Conservation (phyloP, 164 flowering plant genomes). For the Hamamelis virginiana region DNA sequence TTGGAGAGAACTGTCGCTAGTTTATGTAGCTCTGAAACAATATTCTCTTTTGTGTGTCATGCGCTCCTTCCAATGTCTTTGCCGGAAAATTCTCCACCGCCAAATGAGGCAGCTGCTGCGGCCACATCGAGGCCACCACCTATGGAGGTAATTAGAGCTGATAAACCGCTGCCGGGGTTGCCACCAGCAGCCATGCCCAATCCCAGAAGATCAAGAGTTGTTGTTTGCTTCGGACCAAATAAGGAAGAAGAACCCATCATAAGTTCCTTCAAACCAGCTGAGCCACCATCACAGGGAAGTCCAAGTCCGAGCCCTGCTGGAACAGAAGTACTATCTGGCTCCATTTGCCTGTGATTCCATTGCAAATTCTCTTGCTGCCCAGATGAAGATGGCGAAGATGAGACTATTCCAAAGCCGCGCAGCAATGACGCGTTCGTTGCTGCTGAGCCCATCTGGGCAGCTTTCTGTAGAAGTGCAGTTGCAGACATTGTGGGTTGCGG, state of each 20-base stretch:
- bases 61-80: slow-evolving; percentile 39
- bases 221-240: slow-evolving; percentile 65
- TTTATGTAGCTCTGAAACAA: no score
- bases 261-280: slow-evolving; percentile 55
- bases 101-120: slow-evolving; percentile 42
- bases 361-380: slow-evolving; percentile 38
- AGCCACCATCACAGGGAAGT: slow-evolving; percentile 41
- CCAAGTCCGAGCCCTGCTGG: slow-evolving; percentile 57
- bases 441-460: slow-evolving; percentile 77
- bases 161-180: slow-evolving; percentile 43
- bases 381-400: slow-evolving; percentile 42
- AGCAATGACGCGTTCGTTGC: slow-evolving; percentile 55
- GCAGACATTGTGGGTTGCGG: slow-evolving; percentile 78
- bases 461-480: slow-evolving; percentile 82
- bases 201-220: slow-evolving; percentile 81
- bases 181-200: slow-evolving; percentile 69
- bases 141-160: slow-evolving; percentile 68
- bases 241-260: slow-evolving; percentile 62
- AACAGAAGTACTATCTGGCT: slow-evolving; percentile 29
- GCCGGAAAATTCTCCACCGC: slow-evolving; percentile 34
- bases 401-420: slow-evolving; percentile 59
- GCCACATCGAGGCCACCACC: slow-evolving; percentile 56
- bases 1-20: no score
- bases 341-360: slow-evolving; percentile 36
- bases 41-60: slow-evolving; percentile 1